Percentiles rank a stretch among this genome's conserved stretches.
Conservation (phyloP, 495 filamentous ascomycete genomes). For the Penicillium desertorum region DNA sequence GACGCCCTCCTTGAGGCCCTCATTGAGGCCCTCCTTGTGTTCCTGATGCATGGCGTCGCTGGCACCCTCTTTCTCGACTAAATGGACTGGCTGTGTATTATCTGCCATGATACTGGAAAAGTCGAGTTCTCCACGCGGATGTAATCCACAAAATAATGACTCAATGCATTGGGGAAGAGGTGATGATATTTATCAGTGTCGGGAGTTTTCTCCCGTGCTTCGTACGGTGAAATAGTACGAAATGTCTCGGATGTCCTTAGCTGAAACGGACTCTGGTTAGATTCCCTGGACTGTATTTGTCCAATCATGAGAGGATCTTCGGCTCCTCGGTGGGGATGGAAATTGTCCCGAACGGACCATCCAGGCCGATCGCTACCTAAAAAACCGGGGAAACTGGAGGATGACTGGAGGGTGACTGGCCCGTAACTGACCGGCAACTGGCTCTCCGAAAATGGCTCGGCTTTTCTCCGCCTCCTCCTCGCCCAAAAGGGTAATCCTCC, state of each 20-base stretch:
- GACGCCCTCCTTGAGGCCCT: conserved; percentile 12
- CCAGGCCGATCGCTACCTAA: not conserved
- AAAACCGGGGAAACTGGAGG: not conserved
- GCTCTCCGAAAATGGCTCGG: not conserved
- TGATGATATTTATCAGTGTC: not conserved
- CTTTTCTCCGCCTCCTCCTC: conserved; percentile 15
- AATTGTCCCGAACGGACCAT: not conserved
- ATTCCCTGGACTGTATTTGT: too few relatives aligned
- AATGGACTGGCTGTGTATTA: not conserved
- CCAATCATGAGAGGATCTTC: not conserved
- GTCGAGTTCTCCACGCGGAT: not conserved
- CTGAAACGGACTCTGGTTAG: conserved; percentile 1
- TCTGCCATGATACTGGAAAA: conserved; percentile 7
- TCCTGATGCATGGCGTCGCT: conserved; percentile 9
- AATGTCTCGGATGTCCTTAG: conserved; percentile 15
- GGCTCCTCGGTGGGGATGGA: not conserved
- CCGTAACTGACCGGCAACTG: not conserved
- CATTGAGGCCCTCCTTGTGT: conserved; percentile 5
- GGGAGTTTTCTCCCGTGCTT: not conserved
- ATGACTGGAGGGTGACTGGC: too few relatives aligned
- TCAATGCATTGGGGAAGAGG: not conserved
- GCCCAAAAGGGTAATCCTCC: conserved; percentile 6
- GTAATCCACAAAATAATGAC: not conserved
- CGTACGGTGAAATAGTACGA: not conserved
- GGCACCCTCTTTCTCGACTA: conserved; percentile 4